Base-by-base conservation (phyloP, 257 asterid genomes). In the Eustoma russellianum region DNA sequence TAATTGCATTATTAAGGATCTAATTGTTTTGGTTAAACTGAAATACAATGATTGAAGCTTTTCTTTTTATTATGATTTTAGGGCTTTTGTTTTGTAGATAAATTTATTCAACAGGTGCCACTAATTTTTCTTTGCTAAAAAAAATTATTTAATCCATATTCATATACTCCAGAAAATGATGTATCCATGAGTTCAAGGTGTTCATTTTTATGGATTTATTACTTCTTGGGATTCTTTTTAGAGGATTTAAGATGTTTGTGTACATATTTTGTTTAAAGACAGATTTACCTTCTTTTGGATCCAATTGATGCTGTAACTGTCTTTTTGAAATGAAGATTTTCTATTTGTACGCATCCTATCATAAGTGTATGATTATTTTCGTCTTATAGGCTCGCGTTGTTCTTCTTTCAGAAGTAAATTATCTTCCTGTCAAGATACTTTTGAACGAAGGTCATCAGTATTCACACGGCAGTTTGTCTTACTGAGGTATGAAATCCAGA, bases 391-490 rank as follows among this genome's bases (percentile, higher is more conserved):
- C 3, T 52, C 38, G 3, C 28, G 44, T 28, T 44, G 10, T 13
- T 34, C 34, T 1, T 41, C 34, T 9, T 3, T 48, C 16, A 53
- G 9, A n/a, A 41, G 13, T 12, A 51, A 54, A 46, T 12, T 53
- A 40, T 51, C 34, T 17, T 56, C 46, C 48, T n/a, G 34, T 38
- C 13, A 46, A 30, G 40, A 47, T 48, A n/a, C 17, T 50, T 33
- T 48, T 65, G 33, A 48, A 38, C 18, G 30, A 47, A 13, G 41
- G 13, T 18, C 58, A 59, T 18, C 24, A 33, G 24, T 5, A 13
- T n/a, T 54, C 14, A 14, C 60, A 73, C 74, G 73, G 63, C 30
- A 48, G 59, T 56, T n/a, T 58, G 46, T 13, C 13, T 8, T 15
- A 44, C 38, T 16, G 64, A 34, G 53, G 41, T 16, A 46, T 40